Evolutionary conservation across 352 stramenopile species (phyloP), one percentile per base, ranked within the genome.

Genomic region (Phytophthora melonis): DNA sequence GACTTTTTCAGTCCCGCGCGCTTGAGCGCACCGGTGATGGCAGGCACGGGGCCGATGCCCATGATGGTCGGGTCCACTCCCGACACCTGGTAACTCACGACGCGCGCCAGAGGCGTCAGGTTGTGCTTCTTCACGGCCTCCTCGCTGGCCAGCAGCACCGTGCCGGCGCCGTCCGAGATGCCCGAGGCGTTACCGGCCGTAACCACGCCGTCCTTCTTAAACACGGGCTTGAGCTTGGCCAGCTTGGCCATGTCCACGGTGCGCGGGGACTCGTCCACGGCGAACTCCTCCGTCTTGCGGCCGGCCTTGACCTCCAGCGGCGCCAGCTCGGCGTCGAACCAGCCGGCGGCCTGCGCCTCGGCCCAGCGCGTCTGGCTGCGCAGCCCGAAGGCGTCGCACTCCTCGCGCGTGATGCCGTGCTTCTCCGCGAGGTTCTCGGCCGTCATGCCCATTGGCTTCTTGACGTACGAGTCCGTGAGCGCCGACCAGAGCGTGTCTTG

Each of bases 341-440:
- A 81, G 39, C 96, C 97, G 14, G 78, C 82, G 23, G 92, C 91
- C 64, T 99, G 75, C 19, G 97, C 98, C 70, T 96, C 74, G 16
- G 80, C 93, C 93, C 95, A 99, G 53, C 89, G 84, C 57, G 86
- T 91, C 84, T 99, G 98, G 72, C 88, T 98, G n/a, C 94, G 88
- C 58, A 98, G 70, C 13, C 89, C 96, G 68, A 98, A 99, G 56
- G 93, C 91, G 74, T 99, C 98, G 65, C 94, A 99, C 73, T 99
- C 80, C 68, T 98, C 86, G 21, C 97, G 88, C 47, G 90, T 92
- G 78, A 99, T 98, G 55, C 75, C 79, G 84, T 98, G 97, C 81
- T 99, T 92, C 50, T 93, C 93, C 0, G 94, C 97, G n/a, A 99
- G 74, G 84, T 99, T 99, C 74, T 99, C 98, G 32, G 97, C 97